Evolutionary conservation across 495 filamentous ascomycete species (phyloP).

Genomic region (Echria macrotheca): DNA sequence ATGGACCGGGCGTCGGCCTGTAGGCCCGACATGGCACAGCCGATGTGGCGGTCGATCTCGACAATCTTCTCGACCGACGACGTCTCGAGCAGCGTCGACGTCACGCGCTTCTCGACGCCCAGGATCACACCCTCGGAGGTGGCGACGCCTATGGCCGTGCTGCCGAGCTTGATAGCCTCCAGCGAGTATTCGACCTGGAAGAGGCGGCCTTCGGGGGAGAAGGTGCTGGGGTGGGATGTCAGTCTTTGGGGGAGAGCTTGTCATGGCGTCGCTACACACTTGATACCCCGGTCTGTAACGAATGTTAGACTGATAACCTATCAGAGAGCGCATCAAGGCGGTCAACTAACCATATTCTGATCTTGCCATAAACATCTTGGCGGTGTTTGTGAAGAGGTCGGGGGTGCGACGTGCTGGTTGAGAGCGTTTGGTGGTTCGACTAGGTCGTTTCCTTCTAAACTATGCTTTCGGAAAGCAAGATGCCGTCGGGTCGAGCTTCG

Average conservation of each 20-base stretch:
- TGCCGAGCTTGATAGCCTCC: slow-evolving; percentile 98
- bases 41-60: slow-evolving; percentile 97
- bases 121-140: slow-evolving; percentile 91
- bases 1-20: slow-evolving; percentile 95
- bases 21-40: slow-evolving; percentile 95
- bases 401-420: background rate
- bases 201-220: slow-evolving; percentile 98
- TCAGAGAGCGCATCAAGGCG: too few relatives aligned
- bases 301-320: slow-evolving; percentile 35
- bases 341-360: slow-evolving; percentile 94
- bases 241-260: too few relatives aligned
- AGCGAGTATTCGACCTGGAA: slow-evolving; percentile 99
- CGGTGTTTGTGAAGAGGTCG: slow-evolving; percentile 24
- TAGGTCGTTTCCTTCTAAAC: background rate
- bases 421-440: background rate
- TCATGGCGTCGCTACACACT: too few relatives aligned
- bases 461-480: background rate
- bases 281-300: slow-evolving; percentile 89
- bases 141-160: slow-evolving; percentile 94
- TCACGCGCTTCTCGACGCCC: slow-evolving; percentile 98
- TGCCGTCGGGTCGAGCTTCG: background rate
- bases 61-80: slow-evolving; percentile 99
- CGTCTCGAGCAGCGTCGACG: slow-evolving; percentile 91
- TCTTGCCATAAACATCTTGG: slow-evolving; percentile 98
- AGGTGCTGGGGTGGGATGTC: slow-evolving; percentile 83